Percentiles rank a stretch among this genome's conserved stretches.
Conservation (phyloP, 257 asterid genomes). For the Penstemon eatonii region DNA sequence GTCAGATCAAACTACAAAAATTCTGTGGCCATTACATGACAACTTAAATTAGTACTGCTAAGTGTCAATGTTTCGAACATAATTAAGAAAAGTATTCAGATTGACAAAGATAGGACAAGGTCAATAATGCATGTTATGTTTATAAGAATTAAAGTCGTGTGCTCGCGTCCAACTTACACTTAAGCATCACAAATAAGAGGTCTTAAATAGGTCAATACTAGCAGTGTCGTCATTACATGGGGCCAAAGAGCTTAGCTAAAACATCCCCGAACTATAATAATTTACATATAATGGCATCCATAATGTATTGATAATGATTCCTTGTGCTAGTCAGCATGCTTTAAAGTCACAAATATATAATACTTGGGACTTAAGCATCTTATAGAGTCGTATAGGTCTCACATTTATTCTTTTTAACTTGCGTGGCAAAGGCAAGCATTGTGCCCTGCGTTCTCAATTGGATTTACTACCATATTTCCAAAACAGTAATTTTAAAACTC, state of each 20-base stretch:
- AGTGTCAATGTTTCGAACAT: background rate
- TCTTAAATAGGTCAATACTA: conserved; percentile 8
- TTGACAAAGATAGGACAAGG: conserved; percentile 5
- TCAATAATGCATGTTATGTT: background rate
- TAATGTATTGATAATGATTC: background rate
- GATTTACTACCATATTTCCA: background rate
- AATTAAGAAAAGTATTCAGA: background rate
- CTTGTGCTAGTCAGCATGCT: background rate
- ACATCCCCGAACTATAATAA: background rate
- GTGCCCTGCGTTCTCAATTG: background rate
- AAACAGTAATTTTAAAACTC: background rate
- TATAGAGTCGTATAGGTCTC: background rate
- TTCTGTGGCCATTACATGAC: too few species aligned
- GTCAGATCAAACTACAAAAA: background rate
- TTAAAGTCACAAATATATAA: background rate
- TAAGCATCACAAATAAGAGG: background rate
- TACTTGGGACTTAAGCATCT: background rate
- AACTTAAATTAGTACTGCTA: background rate
- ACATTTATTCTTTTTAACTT: conserved; percentile 5
- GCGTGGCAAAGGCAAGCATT: background rate
- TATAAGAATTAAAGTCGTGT: background rate
- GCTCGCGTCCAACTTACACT: background rate
- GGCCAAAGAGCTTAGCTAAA: background rate
- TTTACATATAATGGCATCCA: background rate
- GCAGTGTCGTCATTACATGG: background rate